Conservation (phyloP, 169 alveolate genomes). For the Cryptosporidium viatorum region DNA sequence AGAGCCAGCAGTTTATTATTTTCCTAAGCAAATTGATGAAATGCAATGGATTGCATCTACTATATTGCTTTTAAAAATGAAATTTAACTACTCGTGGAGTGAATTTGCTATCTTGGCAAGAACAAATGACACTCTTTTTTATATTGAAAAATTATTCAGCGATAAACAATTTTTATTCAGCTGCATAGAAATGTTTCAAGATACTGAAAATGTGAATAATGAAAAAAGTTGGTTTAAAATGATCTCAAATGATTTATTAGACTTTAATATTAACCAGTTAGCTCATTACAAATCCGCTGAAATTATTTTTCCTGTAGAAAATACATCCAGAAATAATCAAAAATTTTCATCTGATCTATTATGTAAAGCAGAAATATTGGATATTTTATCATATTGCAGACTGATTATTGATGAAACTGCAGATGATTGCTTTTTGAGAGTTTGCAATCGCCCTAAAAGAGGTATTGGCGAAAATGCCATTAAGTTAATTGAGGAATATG, state of each 20-base stretch:
- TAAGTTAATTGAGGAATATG: constrained; percentile 59
- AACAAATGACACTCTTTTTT: constrained; percentile 76
- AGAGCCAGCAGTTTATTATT: constrained; percentile 76
- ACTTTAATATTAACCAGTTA: constrained; percentile 12
- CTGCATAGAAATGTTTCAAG: constrained; percentile 29
- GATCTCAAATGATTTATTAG: constrained; percentile 16
- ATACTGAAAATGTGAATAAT: background rate
- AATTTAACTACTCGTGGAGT: constrained; percentile 80
- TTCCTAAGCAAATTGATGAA: constrained; percentile 77
- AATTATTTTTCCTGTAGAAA: constrained; percentile 24
- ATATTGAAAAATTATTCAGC: constrained; percentile 76
- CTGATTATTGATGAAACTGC: constrained; percentile 80
- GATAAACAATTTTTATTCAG: constrained; percentile 75
- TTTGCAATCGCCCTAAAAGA: constrained; percentile 82
- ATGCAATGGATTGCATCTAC: constrained; percentile 77
- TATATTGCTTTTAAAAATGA: constrained; percentile 70
- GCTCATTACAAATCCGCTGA: background rate
- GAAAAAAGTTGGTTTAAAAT: constrained; percentile 36
- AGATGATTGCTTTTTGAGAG: constrained; percentile 81
- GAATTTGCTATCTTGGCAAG: constrained; percentile 85
- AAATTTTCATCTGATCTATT: constrained; percentile 31
- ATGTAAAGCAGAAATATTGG: constrained; percentile 50
- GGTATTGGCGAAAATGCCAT: constrained; percentile 79
- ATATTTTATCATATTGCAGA: constrained; percentile 80
- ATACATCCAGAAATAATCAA: constrained; percentile 39